Evolutionary conservation across 176 grass and related monocot genomes (phyloP), one percentile per base, ranked within the genome.

Genomic region (Juncus inflexus): DNA sequence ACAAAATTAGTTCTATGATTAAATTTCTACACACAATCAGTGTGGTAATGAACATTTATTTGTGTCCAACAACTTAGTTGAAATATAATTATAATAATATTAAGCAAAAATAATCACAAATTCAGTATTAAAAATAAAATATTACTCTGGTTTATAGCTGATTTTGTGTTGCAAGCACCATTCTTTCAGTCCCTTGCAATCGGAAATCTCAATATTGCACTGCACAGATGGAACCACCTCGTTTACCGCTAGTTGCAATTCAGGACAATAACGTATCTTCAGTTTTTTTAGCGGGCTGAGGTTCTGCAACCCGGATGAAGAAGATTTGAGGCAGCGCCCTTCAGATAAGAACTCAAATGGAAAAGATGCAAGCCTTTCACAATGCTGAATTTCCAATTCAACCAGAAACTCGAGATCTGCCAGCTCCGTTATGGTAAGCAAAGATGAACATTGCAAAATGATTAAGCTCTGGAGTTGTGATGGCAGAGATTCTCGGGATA

Each of bases 141-240:
- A 47, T 47, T 47, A 47, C 43, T 47, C 9, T 47, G 43, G 43
- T 47, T 19, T 60, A 65, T 50, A 65, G 9, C 47, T 12, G 61
- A 42, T 47, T 9, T 65, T 65, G 14, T 65, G 63, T 50, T 28
- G 41, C 7, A 11, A 35, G 63, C 63, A 65, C 63, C 63, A 65
- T 3, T 65, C 63, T 50, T 50, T 65, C 41, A 65, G 40, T 9
- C 47, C 16, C 6, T 4, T 3, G 7, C 63, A 65, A 35, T 3
- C 0, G 9, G 7, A 50, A 65, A 65, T 65, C 7, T 35, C 6
- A 28, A 65, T 43, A 3, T 28, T 9, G 10, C 63, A 65, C 10
- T 65, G 8, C 63, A 19, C n/a, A 47, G 2, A n/a, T 35, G 11
- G 63, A 15, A 65, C 1, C 10, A 65, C 41, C n/a, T 65, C 41